These are phyloP conservation scores for Cladophialophora immunda DNA, from an alignment of 2,329 filamentous ascomycete genomes.

Conservation along the genomic window DNA sequence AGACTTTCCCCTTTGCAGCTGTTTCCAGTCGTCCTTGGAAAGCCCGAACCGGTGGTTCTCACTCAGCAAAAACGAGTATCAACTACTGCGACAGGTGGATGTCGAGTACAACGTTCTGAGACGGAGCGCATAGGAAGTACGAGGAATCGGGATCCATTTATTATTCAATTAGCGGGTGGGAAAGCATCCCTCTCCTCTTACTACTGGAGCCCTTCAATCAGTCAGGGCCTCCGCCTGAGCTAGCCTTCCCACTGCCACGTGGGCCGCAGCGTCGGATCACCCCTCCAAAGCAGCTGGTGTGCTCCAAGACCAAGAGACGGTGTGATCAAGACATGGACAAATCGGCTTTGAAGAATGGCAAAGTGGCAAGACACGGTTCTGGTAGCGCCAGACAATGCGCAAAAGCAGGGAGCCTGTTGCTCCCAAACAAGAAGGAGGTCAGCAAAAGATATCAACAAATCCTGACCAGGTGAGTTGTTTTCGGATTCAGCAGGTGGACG, in stretches of 20 bases:
- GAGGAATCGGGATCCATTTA: background rate
- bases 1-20: background rate
- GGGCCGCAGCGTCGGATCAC: background rate
- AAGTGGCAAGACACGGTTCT: background rate
- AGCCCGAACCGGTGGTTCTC: background rate
- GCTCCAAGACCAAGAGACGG: background rate
- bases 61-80: background rate
- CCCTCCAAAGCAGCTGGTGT: background rate
- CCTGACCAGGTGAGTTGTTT: background rate
- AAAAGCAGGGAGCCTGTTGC: background rate
- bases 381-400: background rate
- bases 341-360: background rate
- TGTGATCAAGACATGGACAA: background rate
- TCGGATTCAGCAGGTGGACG: slow-evolving; percentile 7
- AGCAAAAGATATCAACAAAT: background rate
- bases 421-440: background rate
- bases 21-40: background rate
- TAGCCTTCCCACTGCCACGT: slow-evolving; percentile 1
- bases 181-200: slow-evolving; percentile 3
- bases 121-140: background rate
- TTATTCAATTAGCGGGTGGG: background rate
- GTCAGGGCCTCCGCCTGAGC: background rate
- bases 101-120: background rate
- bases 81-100: background rate
- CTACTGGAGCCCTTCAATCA: background rate